Percentiles rank a stretch among this genome's conserved stretches.
phyloP scores from a whole-genome alignment of 179 eudicot genomes.

The Corrigiola litoralis region DNA sequence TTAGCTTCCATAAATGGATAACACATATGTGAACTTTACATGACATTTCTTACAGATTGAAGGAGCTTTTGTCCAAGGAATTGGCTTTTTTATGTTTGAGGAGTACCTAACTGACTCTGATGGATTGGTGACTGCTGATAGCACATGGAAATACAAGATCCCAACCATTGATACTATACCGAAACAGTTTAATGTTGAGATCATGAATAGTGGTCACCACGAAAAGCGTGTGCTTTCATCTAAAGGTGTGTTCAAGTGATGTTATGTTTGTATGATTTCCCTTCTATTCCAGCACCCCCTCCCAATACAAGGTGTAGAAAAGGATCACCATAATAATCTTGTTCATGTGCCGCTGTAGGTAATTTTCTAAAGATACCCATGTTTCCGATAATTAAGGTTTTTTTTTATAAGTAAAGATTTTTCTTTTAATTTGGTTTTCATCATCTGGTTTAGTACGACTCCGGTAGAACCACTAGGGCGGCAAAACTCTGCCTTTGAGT shows the following conservation, averaged over 20 bases:
- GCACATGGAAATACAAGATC: conserved; percentile 86
- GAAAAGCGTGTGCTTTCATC: conserved; percentile 80
- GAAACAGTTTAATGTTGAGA: conserved; percentile 61
- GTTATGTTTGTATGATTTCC: too few relatives aligned
- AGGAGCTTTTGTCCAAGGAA: conserved; percentile 92
- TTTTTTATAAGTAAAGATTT: too few relatives aligned
- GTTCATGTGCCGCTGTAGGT: too few relatives aligned
- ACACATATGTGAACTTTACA: background rate
- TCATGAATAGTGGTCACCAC: conserved; percentile 76
- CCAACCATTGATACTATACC: conserved; percentile 88
- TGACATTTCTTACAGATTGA: conserved; percentile 48
- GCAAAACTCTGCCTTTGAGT: too few relatives aligned
- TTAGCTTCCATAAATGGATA: background rate
- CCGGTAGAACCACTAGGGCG: too few relatives aligned
- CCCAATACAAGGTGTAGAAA: background rate
- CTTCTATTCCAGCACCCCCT: too few relatives aligned
- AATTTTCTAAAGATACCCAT: too few relatives aligned
- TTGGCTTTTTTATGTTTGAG: conserved; percentile 87
- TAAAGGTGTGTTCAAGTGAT: conserved; percentile 47
- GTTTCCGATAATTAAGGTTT: too few relatives aligned
- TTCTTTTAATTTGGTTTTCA: too few relatives aligned
- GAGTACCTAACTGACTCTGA: conserved; percentile 60
- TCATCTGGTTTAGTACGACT: too few relatives aligned
- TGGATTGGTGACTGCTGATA: conserved; percentile 53
- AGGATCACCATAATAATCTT: too few relatives aligned